phyloP scores from a whole-genome alignment of 2,329 filamentous ascomycete species.

The Colletotrichum australisinense region DNA sequence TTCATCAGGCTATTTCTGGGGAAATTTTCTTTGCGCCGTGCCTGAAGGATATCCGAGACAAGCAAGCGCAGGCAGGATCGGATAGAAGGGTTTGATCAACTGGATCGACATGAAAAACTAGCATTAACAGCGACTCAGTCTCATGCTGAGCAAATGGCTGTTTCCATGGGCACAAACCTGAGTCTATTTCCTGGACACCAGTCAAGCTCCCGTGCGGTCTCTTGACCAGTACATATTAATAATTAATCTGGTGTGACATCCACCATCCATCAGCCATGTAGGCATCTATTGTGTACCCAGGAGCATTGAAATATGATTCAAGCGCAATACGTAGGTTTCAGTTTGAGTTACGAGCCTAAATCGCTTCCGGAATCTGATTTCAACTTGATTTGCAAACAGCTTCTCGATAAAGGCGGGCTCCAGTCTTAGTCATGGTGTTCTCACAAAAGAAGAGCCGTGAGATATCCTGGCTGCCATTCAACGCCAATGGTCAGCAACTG shows the following conservation, averaged over 20 bases:
- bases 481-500: background rate
- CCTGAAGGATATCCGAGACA: slow-evolving; percentile 50
- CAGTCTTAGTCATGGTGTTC: background rate
- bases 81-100: slow-evolving; percentile 40
- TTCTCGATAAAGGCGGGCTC: background rate
- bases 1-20: slow-evolving; percentile 50
- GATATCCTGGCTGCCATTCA: background rate
- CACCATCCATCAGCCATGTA: background rate
- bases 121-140: background rate
- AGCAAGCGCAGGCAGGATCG: slow-evolving; percentile 41
- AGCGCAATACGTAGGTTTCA: too few relatives aligned
- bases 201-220: background rate
- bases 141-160: background rate
- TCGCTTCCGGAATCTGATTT: background rate
- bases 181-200: too few relatives aligned
- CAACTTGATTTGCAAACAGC: background rate
- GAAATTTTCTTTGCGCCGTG: slow-evolving; percentile 60
- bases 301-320: too few relatives aligned
- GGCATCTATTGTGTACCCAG: background rate
- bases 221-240: background rate
- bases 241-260: too few relatives aligned
- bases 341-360: background rate
- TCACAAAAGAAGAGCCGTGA: background rate
- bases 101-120: background rate
- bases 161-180: too few relatives aligned